Percentiles rank a stretch among this genome's conserved stretches.
These are phyloP conservation scores for Wickerhamiella domercqiae DNA, from an alignment of 805 yeast species.

Conservation along the genomic window DNA sequence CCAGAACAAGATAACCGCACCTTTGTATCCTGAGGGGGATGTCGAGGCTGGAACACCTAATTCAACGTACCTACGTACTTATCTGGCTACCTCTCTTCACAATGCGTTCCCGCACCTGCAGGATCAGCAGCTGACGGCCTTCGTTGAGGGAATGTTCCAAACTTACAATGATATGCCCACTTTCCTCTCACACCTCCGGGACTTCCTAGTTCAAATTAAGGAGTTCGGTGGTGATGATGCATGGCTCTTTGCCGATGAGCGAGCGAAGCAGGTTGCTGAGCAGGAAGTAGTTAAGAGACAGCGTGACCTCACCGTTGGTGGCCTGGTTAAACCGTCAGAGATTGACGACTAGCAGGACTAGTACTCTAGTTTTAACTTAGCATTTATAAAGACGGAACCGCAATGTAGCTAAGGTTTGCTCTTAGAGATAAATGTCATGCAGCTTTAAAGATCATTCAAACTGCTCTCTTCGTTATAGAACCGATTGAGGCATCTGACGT, in stretches of 20 bases:
- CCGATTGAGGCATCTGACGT: too few relatives aligned
- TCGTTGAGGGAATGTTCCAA: conserved; percentile 55
- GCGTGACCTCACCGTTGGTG: conserved; percentile 77
- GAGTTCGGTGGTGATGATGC: conserved; percentile 93
- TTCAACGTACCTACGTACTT: conserved; percentile 61
- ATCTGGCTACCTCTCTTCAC: conserved; percentile 62
- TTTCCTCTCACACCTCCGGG: conserved; percentile 78
- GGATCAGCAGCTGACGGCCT: conserved; percentile 64
- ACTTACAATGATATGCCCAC: conserved; percentile 58
- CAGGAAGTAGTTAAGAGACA: conserved; percentile 57
- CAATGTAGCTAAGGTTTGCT: too few relatives aligned
- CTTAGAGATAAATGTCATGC: too few relatives aligned
- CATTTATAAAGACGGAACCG: too few relatives aligned
- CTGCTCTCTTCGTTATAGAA: too few relatives aligned
- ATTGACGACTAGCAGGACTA: conserved; percentile 51
- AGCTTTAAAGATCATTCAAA: too few relatives aligned
- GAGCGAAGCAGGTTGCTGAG: conserved; percentile 59
- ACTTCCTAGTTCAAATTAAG: conserved; percentile 89
- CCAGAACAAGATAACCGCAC: conserved; percentile 54
- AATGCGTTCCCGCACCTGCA: conserved; percentile 89
- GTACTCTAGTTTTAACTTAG: too few relatives aligned
- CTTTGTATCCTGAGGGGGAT: conserved; percentile 55
- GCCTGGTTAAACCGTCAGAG: conserved; percentile 86
- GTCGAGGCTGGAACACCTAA: conserved; percentile 81
- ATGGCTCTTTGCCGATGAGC: conserved; percentile 87